Base-by-base conservation (phyloP, 2,329 filamentous ascomycete species). In the Monilinia vaccinii-corymbosi region DNA sequence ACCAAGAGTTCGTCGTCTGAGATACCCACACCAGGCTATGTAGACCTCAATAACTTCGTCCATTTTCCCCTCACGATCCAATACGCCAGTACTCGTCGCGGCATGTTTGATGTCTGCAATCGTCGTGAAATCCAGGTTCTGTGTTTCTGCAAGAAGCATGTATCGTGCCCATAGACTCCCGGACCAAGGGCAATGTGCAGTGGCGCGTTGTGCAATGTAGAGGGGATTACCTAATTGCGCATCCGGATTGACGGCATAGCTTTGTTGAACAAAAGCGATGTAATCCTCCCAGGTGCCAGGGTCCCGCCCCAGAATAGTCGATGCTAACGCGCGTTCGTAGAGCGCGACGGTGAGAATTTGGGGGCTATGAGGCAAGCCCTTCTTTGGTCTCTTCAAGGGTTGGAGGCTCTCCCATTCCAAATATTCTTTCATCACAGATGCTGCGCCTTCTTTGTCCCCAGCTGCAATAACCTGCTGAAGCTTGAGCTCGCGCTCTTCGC, bases 81-180 rank as follows among this genome's bases (percentile, higher is more conserved):
- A 79, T 46, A 95, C 79, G 10, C 91, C 87, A 28, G 90, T 91
- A 69, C 87, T 90, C 0, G 92, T 97, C 8, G 94, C 94, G 47
- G 86, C 86, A 73, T 97, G 91, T 74, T 99, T 99, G 72, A 97
- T 91, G 45, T 85, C 81, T 68, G 95, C 90, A 56, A 97, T 89
- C 53, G 89, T 87, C 28, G 86, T 79, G 68, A 96, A 96, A 0
- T 87, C 79, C 64, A 86, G 81, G 38, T 83, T 82, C 62, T 89
- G 87, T 49, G 89, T 83, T 74, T 97, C 94, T 4, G 91, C 89
- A 23, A 86, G 87, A 56, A 97, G 75, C 31, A 99, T 87, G 65
- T 92, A 92, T 65, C 93, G 86, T 8, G 90, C 89, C 94, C 94
- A 99, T 8, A 99, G 79, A 32, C 83, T 81, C 18, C 94, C 94